Base-by-base conservation (phyloP, 805 yeast genomes). In the Danielia reshetovae region DNA sequence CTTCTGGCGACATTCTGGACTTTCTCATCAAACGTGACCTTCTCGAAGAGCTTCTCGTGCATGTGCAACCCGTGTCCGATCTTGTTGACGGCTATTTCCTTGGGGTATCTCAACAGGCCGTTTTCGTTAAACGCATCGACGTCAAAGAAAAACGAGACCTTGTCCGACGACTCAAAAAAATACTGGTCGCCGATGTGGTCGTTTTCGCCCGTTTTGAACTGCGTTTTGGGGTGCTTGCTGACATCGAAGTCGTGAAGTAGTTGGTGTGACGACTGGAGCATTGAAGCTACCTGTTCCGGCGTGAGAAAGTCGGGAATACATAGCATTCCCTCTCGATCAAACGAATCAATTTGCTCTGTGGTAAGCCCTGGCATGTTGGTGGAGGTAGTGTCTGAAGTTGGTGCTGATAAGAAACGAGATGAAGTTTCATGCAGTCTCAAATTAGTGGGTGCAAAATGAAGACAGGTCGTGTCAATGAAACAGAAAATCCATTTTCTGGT, bases 11-110 rank as follows among this genome's bases (percentile, higher is more conserved):
- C 74, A 0, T 53, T 68, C 27, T 63, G 54, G 5, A 81, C 72
- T 21, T 73, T 68, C 1, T 54, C 60, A 36, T 70, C 72, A 24
- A 79, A 65, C 0, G 90, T 79, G 17, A 77, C 55, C 8, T 57
- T 43, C 15, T 54, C 54, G 48, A 78, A 85, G n/a, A 54, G 48
- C 0, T 65, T 62, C 40, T 79, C 76, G 23, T 71, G 55, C 50
- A 72, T 65, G 49, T 85, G 94, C 11, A 85, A 55, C 1, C 85
- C 86, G 51, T 85, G 94, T 4, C 93, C 94, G 27, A 85, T 77
- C 59, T 85, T 85, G 59, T 85, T 85, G 51, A 85, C 68, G 1
- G 89, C 74, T 40, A 56, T 59, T 18, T 72, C 71, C 40, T 78
- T 67, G 7, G 81, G 75, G 48, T 63, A 72, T 17, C 54, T 56